phyloP scores from a whole-genome alignment of 31 red algal genomes.

The Bonnemaisonia californica region DNA sequence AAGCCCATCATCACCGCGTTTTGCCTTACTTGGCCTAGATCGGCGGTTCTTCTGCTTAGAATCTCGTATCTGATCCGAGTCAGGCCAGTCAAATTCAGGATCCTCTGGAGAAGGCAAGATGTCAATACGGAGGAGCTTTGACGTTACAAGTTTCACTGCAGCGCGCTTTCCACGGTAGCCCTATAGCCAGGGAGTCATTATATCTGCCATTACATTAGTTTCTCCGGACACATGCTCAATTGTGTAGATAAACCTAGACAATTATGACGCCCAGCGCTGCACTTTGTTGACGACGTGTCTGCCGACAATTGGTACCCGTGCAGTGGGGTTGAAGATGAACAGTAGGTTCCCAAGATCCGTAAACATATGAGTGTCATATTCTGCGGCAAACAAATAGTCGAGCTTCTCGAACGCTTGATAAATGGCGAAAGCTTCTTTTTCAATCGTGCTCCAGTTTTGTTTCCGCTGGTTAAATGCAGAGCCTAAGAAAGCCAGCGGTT shows the following conservation, averaged over 20 bases:
- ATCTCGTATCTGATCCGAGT: neutral
- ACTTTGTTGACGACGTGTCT: conserved; percentile 33
- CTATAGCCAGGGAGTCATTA: conserved; percentile 24
- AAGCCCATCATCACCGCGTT: neutral
- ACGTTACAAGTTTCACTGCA: neutral
- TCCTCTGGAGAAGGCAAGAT: conserved; percentile 3
- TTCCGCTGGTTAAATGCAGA: neutral
- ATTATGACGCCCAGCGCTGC: conserved; percentile 9
- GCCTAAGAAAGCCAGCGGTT: conserved; percentile 22
- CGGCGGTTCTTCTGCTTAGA: neutral
- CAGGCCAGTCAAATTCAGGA: conserved; percentile 13
- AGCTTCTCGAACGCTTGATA: conserved; percentile 3
- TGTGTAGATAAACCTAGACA: conserved; percentile 17
- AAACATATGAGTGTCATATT: conserved; percentile 17
- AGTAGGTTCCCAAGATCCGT: conserved; percentile 25
- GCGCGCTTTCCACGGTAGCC: neutral
- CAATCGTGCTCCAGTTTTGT: conserved; percentile 6
- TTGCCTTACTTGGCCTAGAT: neutral
- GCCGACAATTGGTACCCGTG: neutral
- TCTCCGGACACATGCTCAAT: conserved; percentile 12
- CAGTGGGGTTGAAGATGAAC: conserved; percentile 23
- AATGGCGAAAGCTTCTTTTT: conserved; percentile 28
- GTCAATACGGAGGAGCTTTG: neutral
- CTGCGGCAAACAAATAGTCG: conserved; percentile 5
- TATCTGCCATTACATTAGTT: conserved; percentile 20